Conservation (phyloP, 2,329 filamentous ascomycete species). For the Sarocladium strictum region DNA sequence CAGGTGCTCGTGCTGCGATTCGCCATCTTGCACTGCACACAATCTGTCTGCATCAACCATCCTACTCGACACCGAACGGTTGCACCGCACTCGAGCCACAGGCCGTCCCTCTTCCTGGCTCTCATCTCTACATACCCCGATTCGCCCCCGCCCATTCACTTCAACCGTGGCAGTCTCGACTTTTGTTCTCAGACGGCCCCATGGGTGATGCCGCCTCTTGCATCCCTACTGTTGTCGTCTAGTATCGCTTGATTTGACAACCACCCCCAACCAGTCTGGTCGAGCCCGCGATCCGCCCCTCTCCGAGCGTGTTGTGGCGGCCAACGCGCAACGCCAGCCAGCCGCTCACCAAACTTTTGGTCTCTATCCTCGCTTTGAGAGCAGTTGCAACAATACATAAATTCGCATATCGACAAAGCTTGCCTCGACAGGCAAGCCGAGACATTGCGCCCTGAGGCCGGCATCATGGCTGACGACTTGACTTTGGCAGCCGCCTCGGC, state of each 20-base stretch:
- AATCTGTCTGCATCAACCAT: background rate
- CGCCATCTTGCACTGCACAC: background rate
- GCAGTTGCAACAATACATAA: background rate
- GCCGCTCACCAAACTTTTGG: background rate
- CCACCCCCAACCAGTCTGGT: background rate
- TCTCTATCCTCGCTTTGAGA: background rate
- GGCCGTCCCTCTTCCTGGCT: conserved; percentile 3
- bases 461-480: conserved; percentile 47
- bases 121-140: background rate
- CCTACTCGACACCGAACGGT: background rate
- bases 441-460: background rate
- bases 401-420: background rate
- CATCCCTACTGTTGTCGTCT: background rate
- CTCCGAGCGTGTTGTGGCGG: conserved; percentile 1
- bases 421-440: background rate
- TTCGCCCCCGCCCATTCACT: background rate
- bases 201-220: conserved; percentile 1
- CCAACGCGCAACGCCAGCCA: background rate
- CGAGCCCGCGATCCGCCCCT: background rate
- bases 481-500: conserved; percentile 48
- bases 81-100: background rate
- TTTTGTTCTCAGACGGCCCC: background rate
- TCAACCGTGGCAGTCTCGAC: conserved; percentile 2
- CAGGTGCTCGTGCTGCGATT: background rate
- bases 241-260: conserved; percentile 1